Percentiles rank a stretch among this genome's conserved stretches.
Conservation (phyloP, 1,284 basidiomycete species). For the Trichosporon coremiiforme region DNA sequence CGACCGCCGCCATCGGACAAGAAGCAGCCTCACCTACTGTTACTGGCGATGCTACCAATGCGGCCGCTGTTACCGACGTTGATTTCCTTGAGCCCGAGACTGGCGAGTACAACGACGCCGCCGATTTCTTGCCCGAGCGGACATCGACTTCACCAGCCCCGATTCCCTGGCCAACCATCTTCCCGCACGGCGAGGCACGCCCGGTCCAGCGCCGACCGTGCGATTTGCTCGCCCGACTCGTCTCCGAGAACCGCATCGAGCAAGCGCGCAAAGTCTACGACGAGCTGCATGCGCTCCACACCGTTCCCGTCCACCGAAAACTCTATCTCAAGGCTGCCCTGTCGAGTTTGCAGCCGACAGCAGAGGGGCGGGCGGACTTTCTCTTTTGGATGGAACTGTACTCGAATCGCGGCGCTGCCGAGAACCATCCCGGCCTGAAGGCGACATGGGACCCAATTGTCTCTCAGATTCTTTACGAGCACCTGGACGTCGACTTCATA, state of each 20-base stretch:
- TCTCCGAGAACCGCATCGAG: conserved; percentile 28
- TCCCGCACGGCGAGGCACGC: conserved; percentile 27
- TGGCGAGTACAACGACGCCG: conserved; percentile 38
- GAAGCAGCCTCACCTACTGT: neutral
- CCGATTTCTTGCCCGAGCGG: conserved; percentile 35
- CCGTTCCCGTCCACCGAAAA: conserved; percentile 35
- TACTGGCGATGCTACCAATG: neutral
- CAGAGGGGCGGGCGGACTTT: conserved; percentile 31
- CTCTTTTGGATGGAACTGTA: conserved; percentile 46
- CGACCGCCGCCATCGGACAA: conserved; percentile 18
- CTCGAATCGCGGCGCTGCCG: conserved; percentile 44
- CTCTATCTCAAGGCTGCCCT: conserved; percentile 43
- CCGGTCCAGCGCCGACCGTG: conserved; percentile 30
- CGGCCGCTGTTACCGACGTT: neutral
- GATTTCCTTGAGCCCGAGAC: conserved; percentile 44
- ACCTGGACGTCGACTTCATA: conserved; percentile 36
- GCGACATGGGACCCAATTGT: conserved; percentile 41
- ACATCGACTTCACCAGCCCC: conserved; percentile 25
- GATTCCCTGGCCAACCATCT: conserved; percentile 49
- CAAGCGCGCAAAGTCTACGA: conserved; percentile 38
- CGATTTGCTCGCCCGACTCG: conserved; percentile 42
- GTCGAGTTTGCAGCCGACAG: conserved; percentile 6
- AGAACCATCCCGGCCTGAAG: conserved; percentile 34
- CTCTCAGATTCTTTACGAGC: conserved; percentile 29
- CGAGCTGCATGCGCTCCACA: conserved; percentile 41